Percentiles rank a stretch among this genome's conserved stretches.
These are phyloP conservation scores for Solanum gracilifrons DNA, from an alignment of 257 asterid species.

Conservation along the genomic window DNA sequence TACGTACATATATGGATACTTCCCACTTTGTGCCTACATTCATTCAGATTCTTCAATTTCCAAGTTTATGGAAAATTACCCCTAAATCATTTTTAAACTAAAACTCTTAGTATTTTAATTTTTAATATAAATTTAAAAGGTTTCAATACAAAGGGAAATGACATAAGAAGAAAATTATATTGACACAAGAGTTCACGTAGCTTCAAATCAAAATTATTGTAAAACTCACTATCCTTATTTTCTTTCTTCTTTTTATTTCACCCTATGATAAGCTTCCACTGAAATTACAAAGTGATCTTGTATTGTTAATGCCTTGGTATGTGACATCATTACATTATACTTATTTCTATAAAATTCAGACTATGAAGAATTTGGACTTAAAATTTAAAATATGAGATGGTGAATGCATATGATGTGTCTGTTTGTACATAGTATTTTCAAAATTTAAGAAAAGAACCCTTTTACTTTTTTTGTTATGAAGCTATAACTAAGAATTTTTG, in stretches of 20 bases:
- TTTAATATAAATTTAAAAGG: not conserved
- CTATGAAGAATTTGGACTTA: not conserved
- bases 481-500: too few species aligned
- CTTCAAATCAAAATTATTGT: not conserved
- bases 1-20: not conserved
- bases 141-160: not conserved
- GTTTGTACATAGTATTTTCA: too few species aligned
- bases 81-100: not conserved
- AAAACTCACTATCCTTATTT: too few species aligned
- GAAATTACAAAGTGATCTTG: not conserved
- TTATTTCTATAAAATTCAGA: not conserved
- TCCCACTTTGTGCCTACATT: not conserved
- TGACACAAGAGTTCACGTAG: not conserved
- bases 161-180: too few species aligned
- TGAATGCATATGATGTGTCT: too few species aligned
- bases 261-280: not conserved
- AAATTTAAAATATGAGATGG: not conserved
- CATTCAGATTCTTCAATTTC: not conserved
- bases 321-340: not conserved
- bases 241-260: not conserved
- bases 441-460: too few species aligned
- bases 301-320: not conserved
- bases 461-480: too few species aligned
- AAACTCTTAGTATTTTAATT: not conserved
- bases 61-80: not conserved